Evolutionary conservation across 139 green algal species (phyloP).

Genomic region (Chlorella vulgaris): DNA sequence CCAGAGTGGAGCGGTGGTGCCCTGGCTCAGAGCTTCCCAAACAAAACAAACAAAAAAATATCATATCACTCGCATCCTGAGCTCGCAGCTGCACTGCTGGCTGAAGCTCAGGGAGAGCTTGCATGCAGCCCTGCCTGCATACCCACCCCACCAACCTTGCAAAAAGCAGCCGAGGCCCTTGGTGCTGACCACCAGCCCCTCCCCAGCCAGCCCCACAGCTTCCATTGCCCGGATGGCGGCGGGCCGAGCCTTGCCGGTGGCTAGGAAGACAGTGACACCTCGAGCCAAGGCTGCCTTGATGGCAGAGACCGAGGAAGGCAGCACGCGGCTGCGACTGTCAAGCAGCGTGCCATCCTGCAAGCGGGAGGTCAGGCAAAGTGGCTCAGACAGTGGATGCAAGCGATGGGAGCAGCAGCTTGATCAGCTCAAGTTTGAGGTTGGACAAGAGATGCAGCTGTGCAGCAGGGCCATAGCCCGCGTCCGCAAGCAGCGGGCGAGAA

Average conservation of each 20-base stretch:
- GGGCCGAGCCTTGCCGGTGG: constrained; percentile 94
- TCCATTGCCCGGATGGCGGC: constrained; percentile 74
- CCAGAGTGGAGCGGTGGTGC: too few species aligned
- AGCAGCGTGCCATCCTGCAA: constrained; percentile 78
- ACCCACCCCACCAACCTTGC: constrained; percentile 69
- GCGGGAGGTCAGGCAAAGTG: background rate
- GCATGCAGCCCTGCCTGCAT: too few species aligned
- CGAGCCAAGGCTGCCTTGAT: constrained; percentile 62
- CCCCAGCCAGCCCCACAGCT: constrained; percentile 67
- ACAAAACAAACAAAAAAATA: too few species aligned
- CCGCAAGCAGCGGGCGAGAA: too few species aligned
- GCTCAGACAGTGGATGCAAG: background rate
- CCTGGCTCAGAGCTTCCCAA: too few species aligned
- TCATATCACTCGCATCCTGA: too few species aligned
- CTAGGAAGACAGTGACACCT: constrained; percentile 84
- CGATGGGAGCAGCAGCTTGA: background rate
- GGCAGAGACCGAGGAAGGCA: constrained; percentile 60
- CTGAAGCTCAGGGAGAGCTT: too few species aligned
- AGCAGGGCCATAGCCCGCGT: background rate
- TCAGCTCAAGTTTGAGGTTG: too few species aligned
- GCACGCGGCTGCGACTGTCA: constrained; percentile 62
- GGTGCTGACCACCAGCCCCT: constrained; percentile 64
- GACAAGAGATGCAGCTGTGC: background rate
- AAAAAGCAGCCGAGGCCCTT: constrained; percentile 84
- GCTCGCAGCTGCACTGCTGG: too few species aligned